Conservation (phyloP, 768 basidiomycete genomes). For the Grammothele lineata region DNA sequence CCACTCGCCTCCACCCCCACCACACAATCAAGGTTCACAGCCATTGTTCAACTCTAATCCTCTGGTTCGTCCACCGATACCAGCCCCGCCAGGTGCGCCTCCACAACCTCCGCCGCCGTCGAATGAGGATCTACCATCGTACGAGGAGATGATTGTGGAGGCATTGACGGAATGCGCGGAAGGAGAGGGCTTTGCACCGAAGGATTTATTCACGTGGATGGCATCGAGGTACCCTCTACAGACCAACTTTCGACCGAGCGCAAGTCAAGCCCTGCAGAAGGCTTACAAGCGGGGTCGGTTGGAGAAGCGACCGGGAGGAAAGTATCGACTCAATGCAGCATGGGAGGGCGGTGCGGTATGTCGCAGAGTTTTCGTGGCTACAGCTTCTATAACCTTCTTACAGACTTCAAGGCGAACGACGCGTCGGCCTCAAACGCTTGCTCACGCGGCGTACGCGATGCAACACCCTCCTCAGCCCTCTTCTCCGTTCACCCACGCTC, state of each 20-base stretch:
- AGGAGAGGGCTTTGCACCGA: slow-evolving; percentile 77
- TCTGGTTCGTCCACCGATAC: slow-evolving; percentile 25
- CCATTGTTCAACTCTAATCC: slow-evolving; percentile 21
- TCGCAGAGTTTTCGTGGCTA: slow-evolving; percentile 6
- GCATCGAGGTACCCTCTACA: slow-evolving; percentile 75
- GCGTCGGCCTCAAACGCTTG: slow-evolving; percentile 66
- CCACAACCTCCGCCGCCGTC: slow-evolving; percentile 24
- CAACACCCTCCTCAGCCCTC: slow-evolving; percentile 24
- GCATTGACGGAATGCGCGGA: slow-evolving; percentile 65
- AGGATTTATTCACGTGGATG: slow-evolving; percentile 83
- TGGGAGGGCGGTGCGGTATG: slow-evolving; percentile 84
- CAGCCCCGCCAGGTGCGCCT: slow-evolving; percentile 25
- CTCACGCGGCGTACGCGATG: slow-evolving; percentile 25
- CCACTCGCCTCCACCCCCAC: slow-evolving; percentile 26
- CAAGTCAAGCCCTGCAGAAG: slow-evolving; percentile 85
- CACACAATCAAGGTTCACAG: slow-evolving; percentile 23
- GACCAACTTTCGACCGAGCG: slow-evolving; percentile 86
- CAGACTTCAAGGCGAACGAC: slow-evolving; percentile 78
- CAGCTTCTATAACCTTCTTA: background rate
- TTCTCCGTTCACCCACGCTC: slow-evolving; percentile 61
- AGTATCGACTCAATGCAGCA: slow-evolving; percentile 67
- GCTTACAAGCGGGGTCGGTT: slow-evolving; percentile 79
- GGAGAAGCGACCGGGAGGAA: slow-evolving; percentile 67
- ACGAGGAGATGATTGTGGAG: slow-evolving; percentile 90
- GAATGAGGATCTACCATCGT: slow-evolving; percentile 69